These are phyloP conservation scores for Telfairia occidentalis DNA, from an alignment of 331 rosid species.

Conservation along the genomic window DNA sequence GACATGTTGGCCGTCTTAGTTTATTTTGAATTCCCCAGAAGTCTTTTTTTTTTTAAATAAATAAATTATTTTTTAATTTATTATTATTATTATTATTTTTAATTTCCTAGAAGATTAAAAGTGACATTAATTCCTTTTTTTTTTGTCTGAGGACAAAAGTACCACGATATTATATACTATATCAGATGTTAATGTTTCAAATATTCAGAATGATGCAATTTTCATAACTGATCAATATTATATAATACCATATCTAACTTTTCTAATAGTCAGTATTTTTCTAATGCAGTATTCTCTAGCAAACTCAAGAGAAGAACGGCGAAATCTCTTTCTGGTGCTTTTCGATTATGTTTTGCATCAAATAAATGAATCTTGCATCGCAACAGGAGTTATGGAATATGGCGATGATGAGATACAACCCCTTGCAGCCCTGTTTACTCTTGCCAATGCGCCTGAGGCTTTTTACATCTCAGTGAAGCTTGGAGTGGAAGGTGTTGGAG, in stretches of 20 bases:
- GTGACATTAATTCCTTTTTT: neutral
- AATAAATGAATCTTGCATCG: conserved; percentile 59
- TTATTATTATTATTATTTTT: too few species aligned
- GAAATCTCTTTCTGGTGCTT: conserved; percentile 75
- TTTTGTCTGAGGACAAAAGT: neutral
- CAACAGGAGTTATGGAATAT: conserved; percentile 65
- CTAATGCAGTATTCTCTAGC: conserved; percentile 81
- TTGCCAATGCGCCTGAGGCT: conserved; percentile 85
- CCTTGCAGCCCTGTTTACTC: conserved; percentile 71
- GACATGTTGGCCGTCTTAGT: neutral
- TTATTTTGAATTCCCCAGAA: neutral
- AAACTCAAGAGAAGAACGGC: conserved; percentile 77
- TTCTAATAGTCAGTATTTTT: conserved; percentile 16
- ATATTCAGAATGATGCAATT: neutral
- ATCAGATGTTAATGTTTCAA: neutral
- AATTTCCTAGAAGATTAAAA: neutral
- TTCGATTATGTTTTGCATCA: conserved; percentile 86
- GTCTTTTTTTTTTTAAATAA: too few species aligned
- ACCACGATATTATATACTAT: neutral
- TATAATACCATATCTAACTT: neutral
- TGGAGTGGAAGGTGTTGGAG: conserved; percentile 92
- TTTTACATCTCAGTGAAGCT: conserved; percentile 83
- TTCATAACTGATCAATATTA: neutral
- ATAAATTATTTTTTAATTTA: too few species aligned
- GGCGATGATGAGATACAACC: conserved; percentile 87